Percentiles rank a stretch among this genome's conserved stretches.
phyloP scores from a whole-genome alignment of 2,329 filamentous ascomycete genomes.

The Cryphonectria japonica region DNA sequence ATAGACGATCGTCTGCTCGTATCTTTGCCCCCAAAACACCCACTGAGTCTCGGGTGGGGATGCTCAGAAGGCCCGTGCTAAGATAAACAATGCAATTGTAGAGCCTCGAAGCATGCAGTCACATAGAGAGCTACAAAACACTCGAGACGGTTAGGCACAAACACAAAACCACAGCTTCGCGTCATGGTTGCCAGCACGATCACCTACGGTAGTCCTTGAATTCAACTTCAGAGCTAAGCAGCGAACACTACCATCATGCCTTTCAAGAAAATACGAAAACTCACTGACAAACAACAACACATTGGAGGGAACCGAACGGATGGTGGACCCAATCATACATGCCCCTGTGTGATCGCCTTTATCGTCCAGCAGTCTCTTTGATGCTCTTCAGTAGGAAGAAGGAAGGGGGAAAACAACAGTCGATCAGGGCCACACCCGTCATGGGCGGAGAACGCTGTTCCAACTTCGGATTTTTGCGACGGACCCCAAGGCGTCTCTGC shows the following conservation, averaged over 20 bases:
- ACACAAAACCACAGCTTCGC: background rate
- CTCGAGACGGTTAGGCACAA: background rate
- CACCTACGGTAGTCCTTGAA: background rate
- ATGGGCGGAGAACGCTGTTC: background rate
- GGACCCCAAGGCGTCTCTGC: background rate
- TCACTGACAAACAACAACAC: background rate
- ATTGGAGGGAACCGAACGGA: background rate
- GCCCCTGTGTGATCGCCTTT: background rate
- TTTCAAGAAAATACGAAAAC: background rate
- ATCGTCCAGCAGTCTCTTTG: background rate
- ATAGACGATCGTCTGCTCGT: background rate
- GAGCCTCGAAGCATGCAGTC: background rate
- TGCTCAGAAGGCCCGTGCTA: constrained; percentile 4
- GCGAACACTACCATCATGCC: background rate
- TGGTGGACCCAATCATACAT: background rate
- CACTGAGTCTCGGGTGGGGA: constrained; percentile 1
- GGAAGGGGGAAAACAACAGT: background rate
- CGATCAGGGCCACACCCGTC: background rate
- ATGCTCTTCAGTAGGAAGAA: background rate
- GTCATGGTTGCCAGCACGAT: background rate
- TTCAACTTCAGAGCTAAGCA: background rate
- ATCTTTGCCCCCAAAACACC: background rate
- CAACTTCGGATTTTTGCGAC: background rate
- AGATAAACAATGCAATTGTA: background rate
- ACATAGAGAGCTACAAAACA: background rate